Conservation (phyloP, 179 eudicot genomes). For the Vitellaria paradoxa region DNA sequence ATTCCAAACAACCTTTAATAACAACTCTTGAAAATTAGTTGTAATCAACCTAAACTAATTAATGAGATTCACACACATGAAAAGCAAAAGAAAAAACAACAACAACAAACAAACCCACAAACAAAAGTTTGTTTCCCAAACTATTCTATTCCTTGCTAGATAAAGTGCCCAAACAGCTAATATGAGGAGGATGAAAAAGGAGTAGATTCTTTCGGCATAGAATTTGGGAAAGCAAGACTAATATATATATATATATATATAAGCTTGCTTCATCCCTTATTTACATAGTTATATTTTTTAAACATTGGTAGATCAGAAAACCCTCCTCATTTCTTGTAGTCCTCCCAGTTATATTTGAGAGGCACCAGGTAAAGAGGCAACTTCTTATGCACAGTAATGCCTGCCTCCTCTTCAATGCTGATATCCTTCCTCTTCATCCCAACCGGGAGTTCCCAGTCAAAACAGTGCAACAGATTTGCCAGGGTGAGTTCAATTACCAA, state of each 20-base stretch:
- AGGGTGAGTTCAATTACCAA: neutral
- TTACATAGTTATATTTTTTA: too few relatives aligned
- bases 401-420: conserved; percentile 17
- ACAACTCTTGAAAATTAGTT: too few relatives aligned
- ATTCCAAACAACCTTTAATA: too few relatives aligned
- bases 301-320: neutral
- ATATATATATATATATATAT: too few relatives aligned
- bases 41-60: too few relatives aligned
- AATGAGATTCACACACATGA: too few relatives aligned
- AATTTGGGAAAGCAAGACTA: too few relatives aligned
- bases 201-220: neutral
- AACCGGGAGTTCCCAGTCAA: conserved; percentile 22
- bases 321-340: neutral
- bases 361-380: conserved; percentile 13
- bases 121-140: too few relatives aligned
- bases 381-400: neutral
- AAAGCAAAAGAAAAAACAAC: too few relatives aligned
- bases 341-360: conserved; percentile 11
- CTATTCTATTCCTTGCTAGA: too few relatives aligned
- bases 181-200: neutral
- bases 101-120: too few relatives aligned
- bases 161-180: too few relatives aligned
- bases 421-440: conserved; percentile 4
- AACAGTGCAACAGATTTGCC: conserved; percentile 13
- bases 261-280: neutral